A percentile compares a stretch with the other conserved stretches of the same genome.
Evolutionary conservation across 768 basidiomycete genomes (phyloP).

Genomic region (Daedalea quercina): DNA sequence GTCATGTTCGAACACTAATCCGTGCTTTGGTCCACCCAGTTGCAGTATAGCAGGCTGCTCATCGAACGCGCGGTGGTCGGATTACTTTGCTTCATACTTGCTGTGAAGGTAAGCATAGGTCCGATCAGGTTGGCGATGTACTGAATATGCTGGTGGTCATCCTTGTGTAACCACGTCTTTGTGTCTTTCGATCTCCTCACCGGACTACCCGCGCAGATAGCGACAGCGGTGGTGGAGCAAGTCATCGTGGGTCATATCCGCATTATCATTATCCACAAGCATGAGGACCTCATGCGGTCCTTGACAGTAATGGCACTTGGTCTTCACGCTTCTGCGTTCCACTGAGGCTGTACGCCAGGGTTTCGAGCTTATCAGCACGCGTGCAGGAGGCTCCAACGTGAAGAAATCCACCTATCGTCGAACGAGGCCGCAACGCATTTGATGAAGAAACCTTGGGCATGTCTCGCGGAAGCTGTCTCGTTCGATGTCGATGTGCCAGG

Average conservation of each 20-base stretch:
- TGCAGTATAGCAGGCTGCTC: slow-evolving; percentile 81
- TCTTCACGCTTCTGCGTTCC: slow-evolving; percentile 81
- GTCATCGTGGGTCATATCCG: slow-evolving; percentile 76
- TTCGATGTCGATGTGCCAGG: slow-evolving; percentile 32
- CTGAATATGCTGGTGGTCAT: slow-evolving; percentile 40
- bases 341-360: slow-evolving; percentile 86
- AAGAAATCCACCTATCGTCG: slow-evolving; percentile 64
- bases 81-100: slow-evolving; percentile 77
- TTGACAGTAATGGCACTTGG: slow-evolving; percentile 95
- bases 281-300: slow-evolving; percentile 73
- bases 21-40: slow-evolving; percentile 64
- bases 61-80: slow-evolving; percentile 93
- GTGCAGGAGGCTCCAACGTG: slow-evolving; percentile 41
- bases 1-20: slow-evolving; percentile 92
- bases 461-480: slow-evolving; percentile 44
- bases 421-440: slow-evolving; percentile 77
- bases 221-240: slow-evolving; percentile 86
- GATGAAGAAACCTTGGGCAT: slow-evolving; percentile 71
- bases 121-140: background rate
- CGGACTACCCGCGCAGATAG: slow-evolving; percentile 66
- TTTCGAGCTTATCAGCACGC: slow-evolving; percentile 65
- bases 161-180: slow-evolving; percentile 89
- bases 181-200: slow-evolving; percentile 88
- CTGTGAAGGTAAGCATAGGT: slow-evolving; percentile 55
- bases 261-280: slow-evolving; percentile 75